Percentiles rank a stretch among this genome's conserved stretches.
Conservation (phyloP, 306 rosid genomes). For the Luffa aegyptiaca region DNA sequence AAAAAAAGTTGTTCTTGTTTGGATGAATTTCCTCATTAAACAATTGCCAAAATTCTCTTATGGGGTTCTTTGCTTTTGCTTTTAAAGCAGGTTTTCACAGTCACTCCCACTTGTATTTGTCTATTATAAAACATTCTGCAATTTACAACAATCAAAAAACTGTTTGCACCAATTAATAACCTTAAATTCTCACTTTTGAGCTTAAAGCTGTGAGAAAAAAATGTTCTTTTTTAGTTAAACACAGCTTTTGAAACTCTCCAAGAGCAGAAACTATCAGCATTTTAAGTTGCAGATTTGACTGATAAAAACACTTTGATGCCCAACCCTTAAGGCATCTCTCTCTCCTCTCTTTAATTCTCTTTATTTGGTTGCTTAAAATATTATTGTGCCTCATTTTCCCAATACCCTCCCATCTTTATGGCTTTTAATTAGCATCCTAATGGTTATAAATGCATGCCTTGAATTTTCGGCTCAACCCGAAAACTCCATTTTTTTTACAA, state of each 20-base stretch:
- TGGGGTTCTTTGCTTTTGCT: not conserved
- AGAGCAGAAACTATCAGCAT: not conserved
- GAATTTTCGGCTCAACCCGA: not conserved
- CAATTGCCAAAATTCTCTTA: not conserved
- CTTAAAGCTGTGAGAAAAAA: not conserved
- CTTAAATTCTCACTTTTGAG: not conserved
- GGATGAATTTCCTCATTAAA: not conserved
- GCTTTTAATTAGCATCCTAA: not conserved
- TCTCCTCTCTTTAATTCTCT: not conserved
- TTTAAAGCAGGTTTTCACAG: constrained; percentile 2
- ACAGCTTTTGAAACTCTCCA: not conserved
- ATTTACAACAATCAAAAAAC: not conserved
- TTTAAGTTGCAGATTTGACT: not conserved
- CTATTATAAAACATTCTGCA: not conserved
- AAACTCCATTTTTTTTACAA: not conserved
- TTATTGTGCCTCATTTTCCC: not conserved
- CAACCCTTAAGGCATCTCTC: not conserved
- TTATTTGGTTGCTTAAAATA: not conserved
- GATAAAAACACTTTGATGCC: not conserved
- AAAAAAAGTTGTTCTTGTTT: not conserved
- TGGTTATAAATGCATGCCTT: not conserved
- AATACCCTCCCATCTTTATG: not conserved
- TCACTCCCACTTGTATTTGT: constrained; percentile 9
- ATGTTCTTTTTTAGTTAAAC: not conserved
- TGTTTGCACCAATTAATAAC: not conserved